Base-by-base conservation (phyloP, 495 filamentous ascomycete species). In the Penicillium psychrofluorescens region DNA sequence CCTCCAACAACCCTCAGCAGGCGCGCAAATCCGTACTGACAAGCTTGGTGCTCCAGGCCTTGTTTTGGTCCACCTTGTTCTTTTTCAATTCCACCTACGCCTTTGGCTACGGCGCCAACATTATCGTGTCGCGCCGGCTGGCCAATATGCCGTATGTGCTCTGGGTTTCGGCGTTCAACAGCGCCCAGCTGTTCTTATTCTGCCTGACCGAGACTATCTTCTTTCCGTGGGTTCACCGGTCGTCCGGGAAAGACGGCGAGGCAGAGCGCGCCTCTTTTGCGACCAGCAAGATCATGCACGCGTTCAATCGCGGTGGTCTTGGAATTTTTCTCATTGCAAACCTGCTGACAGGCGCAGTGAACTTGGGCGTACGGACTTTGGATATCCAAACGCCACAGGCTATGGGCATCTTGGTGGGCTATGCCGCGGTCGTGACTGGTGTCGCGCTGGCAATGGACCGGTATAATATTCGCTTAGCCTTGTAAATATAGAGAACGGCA, bases 81-180 rank as follows among this genome's bases (percentile, higher is more conserved):
- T 66, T 74, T 16, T 54, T 85, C 38, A 74, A 78, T 11, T 86
- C 83, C 14, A 77, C 77, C 36, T 86, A 77, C 51, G 67, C 70
- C 4, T 79, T 85, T 44, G 90, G 88, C 8, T 70, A 84, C 14
- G 79, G 78, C 6, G 67, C 70, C 32, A 62, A 61, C 22, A 70
- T 95, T 14, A 69, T 68, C 2, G 88, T 96, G 6, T 97, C 92
- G 5, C 82, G 92, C 28, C 80, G 92, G 9, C 66, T 99, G 12
- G 92, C 92, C 8, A 97, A 97, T 56, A 78, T 95, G 41, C 90
- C 92, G 0, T 99, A 99, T 56, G 68, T 96, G 29, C 68, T 95
- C 38, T 99, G 91, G 91, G 83, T 94, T 11, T 70, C 80, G 10
- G 82, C 88, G 6, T 97, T 90, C 73, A 99, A 97, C 61, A 84